Conservation (phyloP, 208 protist genomes). For the Crithidia bombi region DNA sequence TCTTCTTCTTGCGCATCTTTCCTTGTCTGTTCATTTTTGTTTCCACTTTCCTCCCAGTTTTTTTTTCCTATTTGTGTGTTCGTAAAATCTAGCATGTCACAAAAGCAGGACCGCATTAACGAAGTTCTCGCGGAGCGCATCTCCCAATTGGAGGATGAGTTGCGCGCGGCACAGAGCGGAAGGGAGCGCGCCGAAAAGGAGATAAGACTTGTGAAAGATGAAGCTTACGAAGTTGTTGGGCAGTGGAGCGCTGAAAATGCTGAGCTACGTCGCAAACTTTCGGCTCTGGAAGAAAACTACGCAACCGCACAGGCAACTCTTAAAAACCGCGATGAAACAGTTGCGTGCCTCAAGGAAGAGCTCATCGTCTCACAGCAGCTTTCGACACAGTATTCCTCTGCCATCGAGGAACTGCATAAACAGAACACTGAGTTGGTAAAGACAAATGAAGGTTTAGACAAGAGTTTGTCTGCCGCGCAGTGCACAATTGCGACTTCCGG, state of each 20-base stretch:
- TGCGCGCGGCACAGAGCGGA: slow-evolving; percentile 35
- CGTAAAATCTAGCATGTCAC: slow-evolving; percentile 31
- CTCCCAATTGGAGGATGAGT: slow-evolving; percentile 71
- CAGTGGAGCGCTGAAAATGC: slow-evolving; percentile 71
- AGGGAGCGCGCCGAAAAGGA: slow-evolving; percentile 57
- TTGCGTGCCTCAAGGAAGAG: slow-evolving; percentile 35
- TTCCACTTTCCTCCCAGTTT: neutral
- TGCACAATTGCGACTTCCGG: slow-evolving; percentile 23
- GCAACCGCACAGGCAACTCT: slow-evolving; percentile 7
- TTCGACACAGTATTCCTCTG: slow-evolving; percentile 23
- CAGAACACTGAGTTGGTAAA: slow-evolving; percentile 18
- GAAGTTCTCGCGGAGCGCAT: slow-evolving; percentile 73
- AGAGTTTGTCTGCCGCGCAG: slow-evolving; percentile 12
- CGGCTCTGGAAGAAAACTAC: slow-evolving; percentile 1
- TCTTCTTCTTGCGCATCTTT: too few relatives aligned
- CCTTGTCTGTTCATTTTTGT: too few relatives aligned
- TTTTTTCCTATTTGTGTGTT: slow-evolving; percentile 31
- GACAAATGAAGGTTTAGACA: slow-evolving; percentile 20
- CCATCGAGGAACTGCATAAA: slow-evolving; percentile 24
- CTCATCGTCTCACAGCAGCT: slow-evolving; percentile 34
- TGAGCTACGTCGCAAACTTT: slow-evolving; percentile 47
- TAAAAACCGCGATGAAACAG: slow-evolving; percentile 22
- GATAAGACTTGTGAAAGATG: slow-evolving; percentile 53
- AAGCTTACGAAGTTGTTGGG: slow-evolving; percentile 73
- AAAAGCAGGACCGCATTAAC: slow-evolving; percentile 59